These are phyloP conservation scores for Multifurca ochricompacta DNA, from an alignment of 768 basidiomycete genomes.

Conservation along the genomic window DNA sequence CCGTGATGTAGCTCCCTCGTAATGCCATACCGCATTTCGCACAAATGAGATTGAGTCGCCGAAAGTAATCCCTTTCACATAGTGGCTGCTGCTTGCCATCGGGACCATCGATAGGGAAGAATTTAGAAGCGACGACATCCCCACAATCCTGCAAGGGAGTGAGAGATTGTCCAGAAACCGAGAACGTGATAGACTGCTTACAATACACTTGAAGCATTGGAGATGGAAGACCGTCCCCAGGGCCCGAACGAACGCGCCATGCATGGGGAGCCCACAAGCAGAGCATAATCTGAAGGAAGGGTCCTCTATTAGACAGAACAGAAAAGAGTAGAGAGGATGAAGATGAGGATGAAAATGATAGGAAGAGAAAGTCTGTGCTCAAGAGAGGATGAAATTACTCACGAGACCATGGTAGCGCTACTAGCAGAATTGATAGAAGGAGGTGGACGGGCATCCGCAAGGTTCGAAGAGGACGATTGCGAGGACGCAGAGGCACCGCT, in stretches of 20 bases:
- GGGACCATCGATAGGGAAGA: slow-evolving; percentile 94
- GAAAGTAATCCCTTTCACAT: slow-evolving; percentile 98
- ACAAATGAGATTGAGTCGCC: slow-evolving; percentile 91
- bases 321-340: neutral
- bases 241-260: slow-evolving; percentile 94
- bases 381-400: slow-evolving; percentile 13
- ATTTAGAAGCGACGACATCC: slow-evolving; percentile 94
- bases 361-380: neutral
- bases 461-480: slow-evolving; percentile 47
- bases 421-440: slow-evolving; percentile 49
- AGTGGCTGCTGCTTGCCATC: slow-evolving; percentile 87
- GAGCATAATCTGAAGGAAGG: slow-evolving; percentile 50
- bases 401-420: slow-evolving; percentile 37
- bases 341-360: neutral
- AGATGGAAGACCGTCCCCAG: slow-evolving; percentile 90
- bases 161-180: slow-evolving; percentile 9
- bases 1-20: slow-evolving; percentile 97
- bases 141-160: slow-evolving; percentile 71
- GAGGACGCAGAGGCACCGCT: slow-evolving; percentile 45
- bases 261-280: slow-evolving; percentile 74
- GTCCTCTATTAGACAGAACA: neutral
- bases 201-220: slow-evolving; percentile 98
- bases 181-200: slow-evolving; percentile 35
- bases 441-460: slow-evolving; percentile 33
- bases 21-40: slow-evolving; percentile 92